A percentile compares a stretch with the other conserved stretches of the same genome.
Conservation (phyloP, 805 yeast genomes). For the Millerozyma miso region DNA sequence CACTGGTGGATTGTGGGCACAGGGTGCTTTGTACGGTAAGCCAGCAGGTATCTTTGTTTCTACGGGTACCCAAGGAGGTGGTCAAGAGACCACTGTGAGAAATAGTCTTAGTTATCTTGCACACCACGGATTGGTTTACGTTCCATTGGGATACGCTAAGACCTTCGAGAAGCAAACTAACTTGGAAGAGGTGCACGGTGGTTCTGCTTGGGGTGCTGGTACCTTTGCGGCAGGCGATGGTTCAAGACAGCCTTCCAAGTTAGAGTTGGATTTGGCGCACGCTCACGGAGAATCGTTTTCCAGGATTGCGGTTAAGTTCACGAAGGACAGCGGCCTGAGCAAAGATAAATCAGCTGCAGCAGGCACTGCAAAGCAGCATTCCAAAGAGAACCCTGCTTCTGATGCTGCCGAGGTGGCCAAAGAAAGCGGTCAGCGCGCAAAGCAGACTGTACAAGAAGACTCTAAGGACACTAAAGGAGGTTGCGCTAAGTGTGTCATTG, state of each 20-base stretch:
- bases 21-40: constrained; percentile 67
- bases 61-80: constrained; percentile 73
- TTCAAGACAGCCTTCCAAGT: constrained; percentile 57
- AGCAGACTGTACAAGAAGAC: constrained; percentile 10
- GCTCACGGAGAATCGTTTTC: constrained; percentile 65
- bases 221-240: constrained; percentile 73
- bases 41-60: constrained; percentile 68
- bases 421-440: constrained; percentile 5
- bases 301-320: constrained; percentile 15
- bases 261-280: constrained; percentile 61
- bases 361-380: not conserved
- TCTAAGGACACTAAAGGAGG: constrained; percentile 12
- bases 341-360: constrained; percentile 1
- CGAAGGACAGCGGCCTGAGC: constrained; percentile 4
- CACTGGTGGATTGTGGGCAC: constrained; percentile 75
- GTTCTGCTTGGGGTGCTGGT: constrained; percentile 88
- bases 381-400: not conserved
- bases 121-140: constrained; percentile 75
- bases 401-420: constrained; percentile 5
- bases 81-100: constrained; percentile 69
- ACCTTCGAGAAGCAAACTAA: constrained; percentile 52
- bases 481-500: constrained; percentile 15
- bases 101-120: constrained; percentile 54
- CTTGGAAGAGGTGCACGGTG: constrained; percentile 71
- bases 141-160: constrained; percentile 71